phyloP scores from a whole-genome alignment of 495 filamentous ascomycete genomes.

The Recurvomyces mirabilis region DNA sequence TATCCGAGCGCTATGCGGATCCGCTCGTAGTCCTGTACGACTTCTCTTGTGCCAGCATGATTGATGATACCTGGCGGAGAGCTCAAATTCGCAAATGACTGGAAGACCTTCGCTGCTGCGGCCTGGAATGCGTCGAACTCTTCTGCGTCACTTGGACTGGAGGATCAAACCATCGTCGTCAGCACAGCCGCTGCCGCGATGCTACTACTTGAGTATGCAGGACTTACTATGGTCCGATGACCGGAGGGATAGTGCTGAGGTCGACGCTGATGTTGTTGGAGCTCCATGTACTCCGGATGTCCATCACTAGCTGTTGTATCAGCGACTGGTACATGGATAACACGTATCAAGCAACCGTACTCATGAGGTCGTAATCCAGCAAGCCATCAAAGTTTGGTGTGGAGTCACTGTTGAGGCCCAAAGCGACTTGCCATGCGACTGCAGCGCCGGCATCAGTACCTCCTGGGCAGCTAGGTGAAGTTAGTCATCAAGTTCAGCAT shows the following conservation, averaged over 20 bases:
- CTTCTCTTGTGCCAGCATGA: slow-evolving; percentile 1
- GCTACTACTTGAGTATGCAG: background rate
- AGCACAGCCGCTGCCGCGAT: background rate
- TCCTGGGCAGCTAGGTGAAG: background rate
- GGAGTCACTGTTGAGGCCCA: slow-evolving; percentile 4
- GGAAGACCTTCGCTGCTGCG: background rate
- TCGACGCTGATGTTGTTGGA: slow-evolving; percentile 1
- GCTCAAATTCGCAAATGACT: slow-evolving; percentile 5
- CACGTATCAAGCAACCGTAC: background rate
- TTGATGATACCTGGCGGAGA: background rate
- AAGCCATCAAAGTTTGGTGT: slow-evolving; percentile 1
- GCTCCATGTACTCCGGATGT: background rate
- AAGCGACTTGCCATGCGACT: slow-evolving; percentile 5
- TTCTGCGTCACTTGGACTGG: background rate
- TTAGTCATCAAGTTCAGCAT: background rate
- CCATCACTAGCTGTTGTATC: background rate
- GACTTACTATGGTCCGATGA: slow-evolving; percentile 1
- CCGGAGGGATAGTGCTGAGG: background rate
- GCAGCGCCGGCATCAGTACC: slow-evolving; percentile 3
- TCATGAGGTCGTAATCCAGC: slow-evolving; percentile 5
- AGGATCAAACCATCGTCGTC: too few relatives aligned
- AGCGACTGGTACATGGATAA: background rate
- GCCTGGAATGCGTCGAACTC: background rate
- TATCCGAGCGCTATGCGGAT: slow-evolving; percentile 5
- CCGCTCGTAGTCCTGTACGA: slow-evolving; percentile 1